These are phyloP conservation scores for Licmophora abbreviata DNA, from an alignment of 108 stramenopile genomes.

Conservation along the genomic window DNA sequence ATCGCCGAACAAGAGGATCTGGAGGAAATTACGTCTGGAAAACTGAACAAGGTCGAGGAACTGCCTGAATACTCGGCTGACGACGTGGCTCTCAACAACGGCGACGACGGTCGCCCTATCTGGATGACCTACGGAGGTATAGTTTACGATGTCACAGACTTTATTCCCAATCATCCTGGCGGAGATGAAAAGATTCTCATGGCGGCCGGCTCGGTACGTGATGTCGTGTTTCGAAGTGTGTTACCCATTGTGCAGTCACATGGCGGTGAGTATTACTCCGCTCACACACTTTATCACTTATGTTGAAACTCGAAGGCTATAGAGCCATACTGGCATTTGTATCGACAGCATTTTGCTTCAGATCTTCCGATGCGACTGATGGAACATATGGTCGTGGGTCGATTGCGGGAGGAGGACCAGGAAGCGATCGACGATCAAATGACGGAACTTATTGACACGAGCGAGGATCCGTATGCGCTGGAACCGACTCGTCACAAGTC, in stretches of 20 bases:
- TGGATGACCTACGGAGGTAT: conserved; percentile 80
- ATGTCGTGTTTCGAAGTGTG: not conserved
- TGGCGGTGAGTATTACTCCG: not conserved
- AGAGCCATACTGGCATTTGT: conserved; percentile 63
- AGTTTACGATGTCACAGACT: conserved; percentile 96
- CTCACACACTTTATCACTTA: too few species aligned
- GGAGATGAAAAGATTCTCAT: conserved; percentile 84
- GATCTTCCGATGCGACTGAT: conserved; percentile 68
- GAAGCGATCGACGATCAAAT: conserved; percentile 57
- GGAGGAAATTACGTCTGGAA: conserved; percentile 7
- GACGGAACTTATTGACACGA: conserved; percentile 15
- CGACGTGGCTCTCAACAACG: conserved; percentile 53
- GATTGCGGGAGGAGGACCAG: conserved; percentile 57
- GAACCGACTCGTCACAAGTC: conserved; percentile 59
- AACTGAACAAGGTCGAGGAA: conserved; percentile 16
- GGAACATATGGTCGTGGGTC: conserved; percentile 74
- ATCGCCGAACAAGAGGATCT: conserved; percentile 23
- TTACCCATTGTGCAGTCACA: not conserved
- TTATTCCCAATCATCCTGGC: conserved; percentile 82
- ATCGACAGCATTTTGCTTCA: conserved; percentile 82
- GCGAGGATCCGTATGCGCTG: conserved; percentile 60
- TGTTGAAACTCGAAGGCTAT: conserved; percentile 12
- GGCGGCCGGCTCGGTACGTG: conserved; percentile 25
- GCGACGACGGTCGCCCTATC: conserved; percentile 46
- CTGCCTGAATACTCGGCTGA: conserved; percentile 50